These are phyloP conservation scores for Effrenium voratum DNA, from an alignment of 73 alveolate genomes.

Conservation along the genomic window DNA sequence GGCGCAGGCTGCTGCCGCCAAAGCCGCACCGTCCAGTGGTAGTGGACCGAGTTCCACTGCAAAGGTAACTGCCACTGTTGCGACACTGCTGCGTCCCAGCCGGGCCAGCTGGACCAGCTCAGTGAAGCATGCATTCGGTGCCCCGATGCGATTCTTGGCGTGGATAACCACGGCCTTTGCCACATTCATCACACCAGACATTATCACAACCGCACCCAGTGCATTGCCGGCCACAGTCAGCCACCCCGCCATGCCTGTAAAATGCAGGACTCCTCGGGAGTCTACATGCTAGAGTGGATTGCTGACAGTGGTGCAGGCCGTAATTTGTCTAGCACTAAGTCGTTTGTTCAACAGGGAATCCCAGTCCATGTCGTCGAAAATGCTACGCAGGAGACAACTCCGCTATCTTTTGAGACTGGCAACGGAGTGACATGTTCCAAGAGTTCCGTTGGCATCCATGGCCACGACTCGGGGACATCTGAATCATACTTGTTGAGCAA, in stretches of 20 bases:
- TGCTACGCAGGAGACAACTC: background rate
- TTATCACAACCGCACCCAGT: background rate
- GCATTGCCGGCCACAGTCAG: too few relatives aligned
- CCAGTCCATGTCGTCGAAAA: background rate
- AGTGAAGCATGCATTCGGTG: background rate
- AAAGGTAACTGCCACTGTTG: background rate
- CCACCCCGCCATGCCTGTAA: too few relatives aligned
- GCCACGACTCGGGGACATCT: background rate
- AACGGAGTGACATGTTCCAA: background rate
- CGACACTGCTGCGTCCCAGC: background rate
- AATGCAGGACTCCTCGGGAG: background rate
- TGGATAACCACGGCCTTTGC: background rate
- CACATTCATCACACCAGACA: background rate
- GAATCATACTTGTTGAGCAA: background rate
- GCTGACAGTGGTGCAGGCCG: slow-evolving; percentile 56
- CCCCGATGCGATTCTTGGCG: background rate
- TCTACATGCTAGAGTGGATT: background rate
- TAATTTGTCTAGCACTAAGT: background rate
- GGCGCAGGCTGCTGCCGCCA: background rate
- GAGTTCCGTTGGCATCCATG: background rate
- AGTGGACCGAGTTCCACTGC: background rate
- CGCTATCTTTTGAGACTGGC: background rate
- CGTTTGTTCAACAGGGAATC: slow-evolving; percentile 6
- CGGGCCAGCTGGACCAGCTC: too few relatives aligned
- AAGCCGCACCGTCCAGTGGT: background rate